These are phyloP conservation scores for Gilbertella persicaria DNA, from an alignment of 371 early-diverging fungal species.

Conservation along the genomic window DNA sequence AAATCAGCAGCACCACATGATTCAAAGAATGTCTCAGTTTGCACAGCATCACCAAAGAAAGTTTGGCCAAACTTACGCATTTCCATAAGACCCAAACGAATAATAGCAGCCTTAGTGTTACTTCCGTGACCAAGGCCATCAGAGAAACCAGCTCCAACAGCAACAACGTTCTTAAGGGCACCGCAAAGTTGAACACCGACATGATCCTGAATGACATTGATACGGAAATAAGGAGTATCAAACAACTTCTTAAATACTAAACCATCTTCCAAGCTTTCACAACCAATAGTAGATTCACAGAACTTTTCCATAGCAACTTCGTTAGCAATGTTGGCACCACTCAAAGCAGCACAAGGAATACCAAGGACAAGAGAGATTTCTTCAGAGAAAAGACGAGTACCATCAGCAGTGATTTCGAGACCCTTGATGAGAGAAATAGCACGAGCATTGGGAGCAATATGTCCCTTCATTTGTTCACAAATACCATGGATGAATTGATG, in stretches of 20 bases:
- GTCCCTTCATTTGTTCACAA: conserved; percentile 77
- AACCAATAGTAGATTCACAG: conserved; percentile 96
- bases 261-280: conserved; percentile 68
- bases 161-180: conserved; percentile 98
- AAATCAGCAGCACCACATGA: conserved; percentile 92
- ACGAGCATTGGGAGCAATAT: conserved; percentile 67
- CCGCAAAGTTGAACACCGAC: conserved; percentile 97
- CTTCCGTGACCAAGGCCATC: conserved; percentile 88
- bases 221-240: conserved; percentile 86
- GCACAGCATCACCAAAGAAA: conserved; percentile 73
- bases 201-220: conserved; percentile 84
- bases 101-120: conserved; percentile 97
- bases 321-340: conserved; percentile 98
- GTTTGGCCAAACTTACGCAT: conserved; percentile 92
- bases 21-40: conserved; percentile 88
- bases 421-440: conserved; percentile 92
- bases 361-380: conserved; percentile 75
- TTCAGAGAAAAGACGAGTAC: conserved; percentile 82
- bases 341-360: conserved; percentile 80
- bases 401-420: conserved; percentile 69
- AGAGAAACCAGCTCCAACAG: conserved; percentile 96
- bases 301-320: conserved; percentile 95
- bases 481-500: conserved; percentile 88
- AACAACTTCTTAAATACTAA: conserved; percentile 79
- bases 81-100: conserved; percentile 95